A percentile compares a stretch with the other conserved stretches of the same genome.
Conservation (phyloP, 257 asterid species). For the Datura wrightii region DNA sequence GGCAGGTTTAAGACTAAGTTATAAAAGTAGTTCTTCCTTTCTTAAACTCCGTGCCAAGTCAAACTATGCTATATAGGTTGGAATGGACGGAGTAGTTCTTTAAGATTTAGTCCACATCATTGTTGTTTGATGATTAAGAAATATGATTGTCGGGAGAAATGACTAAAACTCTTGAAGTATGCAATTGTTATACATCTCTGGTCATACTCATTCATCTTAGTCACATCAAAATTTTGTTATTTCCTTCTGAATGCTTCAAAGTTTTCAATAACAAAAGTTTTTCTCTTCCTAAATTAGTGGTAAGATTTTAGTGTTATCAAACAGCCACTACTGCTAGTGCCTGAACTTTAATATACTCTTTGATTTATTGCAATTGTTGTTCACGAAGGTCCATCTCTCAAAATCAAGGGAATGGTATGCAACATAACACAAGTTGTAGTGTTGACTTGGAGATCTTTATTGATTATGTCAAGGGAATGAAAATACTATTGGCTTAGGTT, state of each 20-base stretch:
- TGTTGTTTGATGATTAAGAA: background rate
- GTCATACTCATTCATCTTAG: background rate
- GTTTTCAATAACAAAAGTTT: background rate
- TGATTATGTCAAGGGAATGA: conserved; percentile 99
- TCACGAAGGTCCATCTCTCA: conserved; percentile 90
- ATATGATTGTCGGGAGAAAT: background rate
- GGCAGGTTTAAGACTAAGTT: background rate
- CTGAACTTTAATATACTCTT: background rate
- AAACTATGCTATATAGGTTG: background rate
- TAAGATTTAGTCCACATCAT: background rate
- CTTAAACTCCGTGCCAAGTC: background rate
- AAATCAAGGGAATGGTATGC: conserved; percentile 84
- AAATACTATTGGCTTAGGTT: conserved; percentile 98
- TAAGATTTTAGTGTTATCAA: background rate
- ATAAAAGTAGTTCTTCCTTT: background rate
- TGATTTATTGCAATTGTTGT: conserved; percentile 33
- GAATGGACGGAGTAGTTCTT: background rate
- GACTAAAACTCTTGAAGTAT: background rate
- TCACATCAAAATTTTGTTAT: background rate
- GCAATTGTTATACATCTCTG: background rate
- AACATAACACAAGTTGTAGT: conserved; percentile 66
- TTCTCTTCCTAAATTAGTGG: background rate
- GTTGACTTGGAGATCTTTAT: conserved; percentile 95
- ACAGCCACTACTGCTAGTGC: background rate
- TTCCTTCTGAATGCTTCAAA: background rate